phyloP scores from a whole-genome alignment of 2,329 filamentous ascomycete species.

The Colletotrichum echinochloae region DNA sequence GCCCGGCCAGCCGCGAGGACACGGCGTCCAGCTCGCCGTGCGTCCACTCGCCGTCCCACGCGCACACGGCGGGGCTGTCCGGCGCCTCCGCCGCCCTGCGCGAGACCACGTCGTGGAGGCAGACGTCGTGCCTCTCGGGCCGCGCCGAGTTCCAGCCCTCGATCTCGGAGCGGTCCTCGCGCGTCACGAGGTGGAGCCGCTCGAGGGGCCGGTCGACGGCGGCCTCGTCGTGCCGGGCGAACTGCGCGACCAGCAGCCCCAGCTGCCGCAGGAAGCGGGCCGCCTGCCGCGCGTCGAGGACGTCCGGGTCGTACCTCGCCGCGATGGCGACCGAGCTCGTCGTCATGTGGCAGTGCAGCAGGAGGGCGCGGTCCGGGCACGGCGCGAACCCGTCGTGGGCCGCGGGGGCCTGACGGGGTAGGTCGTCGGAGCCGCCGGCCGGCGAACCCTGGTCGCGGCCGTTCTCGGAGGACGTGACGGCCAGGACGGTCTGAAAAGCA shows the following conservation, averaged over 20 bases:
- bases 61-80: conserved; percentile 39
- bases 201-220: background rate
- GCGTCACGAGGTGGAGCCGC: conserved; percentile 18
- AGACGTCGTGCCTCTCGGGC: background rate
- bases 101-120: conserved; percentile 9
- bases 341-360: conserved; percentile 19
- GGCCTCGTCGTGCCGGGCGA: background rate
- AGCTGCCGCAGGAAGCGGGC: conserved; percentile 34
- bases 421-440: background rate
- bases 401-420: conserved; percentile 1
- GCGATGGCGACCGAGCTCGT: conserved; percentile 8
- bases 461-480: background rate
- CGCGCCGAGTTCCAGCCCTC: conserved; percentile 6
- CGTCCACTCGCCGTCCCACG: conserved; percentile 43
- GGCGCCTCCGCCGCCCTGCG: conserved; percentile 7
- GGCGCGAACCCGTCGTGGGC: conserved; percentile 5
- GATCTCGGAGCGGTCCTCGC: conserved; percentile 8
- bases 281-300: conserved; percentile 6
- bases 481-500: conserved; percentile 31
- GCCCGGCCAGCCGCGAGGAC: conserved; percentile 40
- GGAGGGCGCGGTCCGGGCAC: conserved; percentile 24
- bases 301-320: conserved; percentile 24
- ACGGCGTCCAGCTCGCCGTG: conserved; percentile 43
- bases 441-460: background rate
- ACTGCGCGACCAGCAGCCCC: conserved; percentile 18